Conservation (phyloP, 805 yeast genomes). For the Metschnikowia similis region DNA sequence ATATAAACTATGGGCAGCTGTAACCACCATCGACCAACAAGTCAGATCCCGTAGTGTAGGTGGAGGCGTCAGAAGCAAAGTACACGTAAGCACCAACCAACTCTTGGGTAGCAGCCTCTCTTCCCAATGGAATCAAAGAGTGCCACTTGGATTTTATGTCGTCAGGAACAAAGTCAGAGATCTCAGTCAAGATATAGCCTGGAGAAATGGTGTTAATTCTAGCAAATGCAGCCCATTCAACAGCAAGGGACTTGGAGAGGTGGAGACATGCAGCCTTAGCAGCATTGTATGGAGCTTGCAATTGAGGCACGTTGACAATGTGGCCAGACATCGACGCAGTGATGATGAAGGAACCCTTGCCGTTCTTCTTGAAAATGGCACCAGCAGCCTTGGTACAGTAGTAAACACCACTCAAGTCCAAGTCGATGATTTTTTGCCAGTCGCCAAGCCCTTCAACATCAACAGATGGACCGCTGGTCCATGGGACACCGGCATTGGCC, state of each 20-base stretch:
- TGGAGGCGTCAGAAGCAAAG: conserved; percentile 42
- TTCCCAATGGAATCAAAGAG: conserved; percentile 41
- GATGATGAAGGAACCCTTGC: conserved; percentile 40
- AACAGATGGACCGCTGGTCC: conserved; percentile 46
- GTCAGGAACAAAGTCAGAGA: conserved; percentile 32
- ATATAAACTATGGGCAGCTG: conserved; percentile 17
- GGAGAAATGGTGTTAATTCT: conserved; percentile 43
- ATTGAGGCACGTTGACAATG: conserved; percentile 43
- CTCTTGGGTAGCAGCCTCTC: conserved; percentile 42
- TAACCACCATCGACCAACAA: conserved; percentile 47
- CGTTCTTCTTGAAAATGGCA: conserved; percentile 34
- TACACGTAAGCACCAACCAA: conserved; percentile 45
- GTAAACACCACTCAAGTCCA: conserved; percentile 40
- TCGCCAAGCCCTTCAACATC: conserved; percentile 33
- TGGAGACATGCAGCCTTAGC: conserved; percentile 44
- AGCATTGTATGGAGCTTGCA: conserved; percentile 45
- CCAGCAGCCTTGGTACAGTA: conserved; percentile 43
- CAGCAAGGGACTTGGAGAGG: conserved; percentile 41
- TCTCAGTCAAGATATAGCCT: conserved; percentile 41
- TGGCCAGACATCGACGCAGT: conserved; percentile 48
- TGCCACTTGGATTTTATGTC: conserved; percentile 36
- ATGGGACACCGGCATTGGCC: conserved; percentile 89
- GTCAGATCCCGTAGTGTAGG: conserved; percentile 44
- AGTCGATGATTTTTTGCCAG: conserved; percentile 36
- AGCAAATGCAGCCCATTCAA: conserved; percentile 47